Base-by-base conservation (phyloP, 352 stramenopile species). In the Pythium aquatile region DNA sequence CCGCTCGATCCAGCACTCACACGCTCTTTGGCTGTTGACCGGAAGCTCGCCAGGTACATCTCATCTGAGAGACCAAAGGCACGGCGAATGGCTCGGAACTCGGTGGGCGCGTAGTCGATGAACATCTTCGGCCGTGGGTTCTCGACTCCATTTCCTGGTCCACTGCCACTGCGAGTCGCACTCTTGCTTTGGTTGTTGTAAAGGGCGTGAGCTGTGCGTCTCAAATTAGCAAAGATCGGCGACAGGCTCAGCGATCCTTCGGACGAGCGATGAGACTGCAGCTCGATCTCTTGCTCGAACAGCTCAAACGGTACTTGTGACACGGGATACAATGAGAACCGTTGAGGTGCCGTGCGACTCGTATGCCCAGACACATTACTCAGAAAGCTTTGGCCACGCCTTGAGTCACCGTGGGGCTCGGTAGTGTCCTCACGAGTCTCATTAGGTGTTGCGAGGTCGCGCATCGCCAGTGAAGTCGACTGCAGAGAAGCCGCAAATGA, bases 1-100 rank as follows among this genome's bases (percentile, higher is more conserved):
- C 87, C 87, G 65, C 83, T 93, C 2, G 89, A 87, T n/a, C 87
- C 87, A 17, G 85, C 81, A 49, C 78, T 87, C 30, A 96, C 69
- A 20, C 83, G 83, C 30, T 94, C 87, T 58, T 93, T 92, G 7
- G 79, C 80, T 5, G 85, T 94, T 26, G 78, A 79, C 24, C 82
- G 77, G 55, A 94, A 91, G 42, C 82, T 88, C 35, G 78, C 76
- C 17, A 90, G 51, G 52, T 94, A 94, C 33, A 73, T 86, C 40
- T 87, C 80, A 54, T 92, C 74, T 29, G 74, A 82, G 11, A 93
- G 63, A 8, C 80, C 80, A 64, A 88, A 91, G 13, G 79, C 77
- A 28, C 74, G 46, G 8, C 85, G 68, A 54, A 94, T 83, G 16
- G 73, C 66, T 16, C 80, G 76, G 52, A 94, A 94, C 39, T 88